phyloP scores from a whole-genome alignment of 768 basidiomycete genomes.

The Paxillus rubicundulus region DNA sequence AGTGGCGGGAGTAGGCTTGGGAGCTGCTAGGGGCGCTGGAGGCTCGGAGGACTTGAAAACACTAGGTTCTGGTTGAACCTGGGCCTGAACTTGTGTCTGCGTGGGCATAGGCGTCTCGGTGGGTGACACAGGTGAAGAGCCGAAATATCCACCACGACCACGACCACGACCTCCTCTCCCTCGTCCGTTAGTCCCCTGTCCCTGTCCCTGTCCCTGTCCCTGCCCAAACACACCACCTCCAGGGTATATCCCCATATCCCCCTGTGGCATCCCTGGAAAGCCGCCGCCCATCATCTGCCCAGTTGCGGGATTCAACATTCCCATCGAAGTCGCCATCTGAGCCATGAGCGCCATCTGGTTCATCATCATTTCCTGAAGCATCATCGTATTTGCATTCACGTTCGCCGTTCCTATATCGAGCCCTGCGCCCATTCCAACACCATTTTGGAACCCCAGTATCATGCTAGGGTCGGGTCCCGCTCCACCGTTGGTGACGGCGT shows the following conservation, averaged over 20 bases:
- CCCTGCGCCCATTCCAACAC: constrained; percentile 34
- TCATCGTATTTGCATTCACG: constrained; percentile 60
- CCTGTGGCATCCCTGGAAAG: constrained; percentile 58
- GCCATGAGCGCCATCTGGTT: constrained; percentile 92
- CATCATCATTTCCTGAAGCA: constrained; percentile 89
- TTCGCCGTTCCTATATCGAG: constrained; percentile 46
- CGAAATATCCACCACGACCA: constrained; percentile 41
- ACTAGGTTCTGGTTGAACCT: constrained; percentile 13
- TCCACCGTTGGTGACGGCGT: constrained; percentile 61
- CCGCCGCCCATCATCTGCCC: constrained; percentile 57
- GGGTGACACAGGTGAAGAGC: constrained; percentile 21
- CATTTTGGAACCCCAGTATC: constrained; percentile 47
- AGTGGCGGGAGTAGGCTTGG: constrained; percentile 28
- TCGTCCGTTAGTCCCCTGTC: constrained; percentile 32
- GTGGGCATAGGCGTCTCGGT: constrained; percentile 17
- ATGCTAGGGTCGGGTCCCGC: constrained; percentile 32
- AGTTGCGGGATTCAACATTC: constrained; percentile 61
- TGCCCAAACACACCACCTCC: constrained; percentile 28
- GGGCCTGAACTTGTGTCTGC: constrained; percentile 21
- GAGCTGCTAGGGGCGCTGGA: constrained; percentile 21
- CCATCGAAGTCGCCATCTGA: constrained; percentile 85
- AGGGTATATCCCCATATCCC: constrained; percentile 47
- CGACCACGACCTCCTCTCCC: constrained; percentile 43
- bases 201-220: constrained; percentile 13
- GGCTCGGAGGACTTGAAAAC: constrained; percentile 7